A percentile compares a stretch with the other conserved stretches of the same genome.
These are phyloP conservation scores for Globisporangium canariense DNA, from an alignment of 352 stramenopile genomes.

Conservation along the genomic window DNA sequence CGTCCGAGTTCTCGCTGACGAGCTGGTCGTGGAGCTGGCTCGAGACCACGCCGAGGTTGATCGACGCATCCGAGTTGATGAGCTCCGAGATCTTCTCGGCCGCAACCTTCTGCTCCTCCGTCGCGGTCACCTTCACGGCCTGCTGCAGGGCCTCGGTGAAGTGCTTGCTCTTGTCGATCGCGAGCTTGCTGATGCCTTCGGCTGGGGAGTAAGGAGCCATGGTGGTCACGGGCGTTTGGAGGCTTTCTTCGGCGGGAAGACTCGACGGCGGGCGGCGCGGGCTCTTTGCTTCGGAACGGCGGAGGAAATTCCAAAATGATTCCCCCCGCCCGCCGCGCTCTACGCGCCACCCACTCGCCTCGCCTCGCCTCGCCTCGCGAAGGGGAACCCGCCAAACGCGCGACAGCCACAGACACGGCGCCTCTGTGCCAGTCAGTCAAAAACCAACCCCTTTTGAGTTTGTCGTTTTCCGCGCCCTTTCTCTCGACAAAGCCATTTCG, in stretches of 20 bases:
- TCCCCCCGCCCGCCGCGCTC: slow-evolving; percentile 1
- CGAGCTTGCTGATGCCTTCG: slow-evolving; percentile 81
- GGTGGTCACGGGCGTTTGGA: slow-evolving; percentile 22
- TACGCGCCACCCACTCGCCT: slow-evolving; percentile 9
- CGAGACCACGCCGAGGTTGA: slow-evolving; percentile 71
- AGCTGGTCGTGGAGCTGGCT: slow-evolving; percentile 65
- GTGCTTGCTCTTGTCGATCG: slow-evolving; percentile 89
- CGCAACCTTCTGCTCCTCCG: slow-evolving; percentile 77
- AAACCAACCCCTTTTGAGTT: neutral
- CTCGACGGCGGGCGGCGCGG: slow-evolving; percentile 15
- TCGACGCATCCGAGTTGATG: slow-evolving; percentile 60
- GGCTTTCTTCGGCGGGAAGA: slow-evolving; percentile 11
- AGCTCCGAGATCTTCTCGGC: slow-evolving; percentile 86
- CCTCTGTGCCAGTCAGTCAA: neutral
- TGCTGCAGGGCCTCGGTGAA: slow-evolving; percentile 83
- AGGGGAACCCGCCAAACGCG: neutral
- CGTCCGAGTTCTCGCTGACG: slow-evolving; percentile 47
- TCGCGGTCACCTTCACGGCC: slow-evolving; percentile 55
- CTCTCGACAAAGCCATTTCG: no score
- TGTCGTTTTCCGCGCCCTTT: no score
- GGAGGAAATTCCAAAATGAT: slow-evolving; percentile 83
- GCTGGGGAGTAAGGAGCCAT: slow-evolving; percentile 84
- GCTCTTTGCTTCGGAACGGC: slow-evolving; percentile 35
- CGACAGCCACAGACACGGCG: neutral
- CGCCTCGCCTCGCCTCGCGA: neutral